Evolutionary conservation across 495 filamentous ascomycete species (phyloP), one percentile per base, ranked within the genome.

Genomic region (Aspergillus nanangensis): DNA sequence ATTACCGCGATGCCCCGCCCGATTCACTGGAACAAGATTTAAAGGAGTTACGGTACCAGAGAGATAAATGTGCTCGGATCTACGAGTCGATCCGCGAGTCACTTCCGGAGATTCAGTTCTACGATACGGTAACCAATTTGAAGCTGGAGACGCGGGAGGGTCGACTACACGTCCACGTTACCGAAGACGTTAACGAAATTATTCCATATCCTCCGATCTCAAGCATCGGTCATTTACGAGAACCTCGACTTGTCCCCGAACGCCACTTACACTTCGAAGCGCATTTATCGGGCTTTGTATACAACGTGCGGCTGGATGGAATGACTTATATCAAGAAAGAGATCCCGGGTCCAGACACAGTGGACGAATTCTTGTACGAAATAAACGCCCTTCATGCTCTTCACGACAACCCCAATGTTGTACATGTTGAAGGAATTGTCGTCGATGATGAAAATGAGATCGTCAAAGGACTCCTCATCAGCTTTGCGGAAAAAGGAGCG

Each of bases 351-450:
- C 94, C 93, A 0, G 92, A 98, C 62, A 93, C 87, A 0, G 83
- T 97, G 21, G 93, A 98, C 50, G 93, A 98, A 59, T 98, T 98
- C 57, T 74, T 97, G 10, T 98, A 98, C 67, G 93, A 98, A 63
- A 87, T 97, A 55, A 97, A 97, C 66, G 93, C 94, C 9, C 79
- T 98, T 15, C 83, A 87, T 56, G 81, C 82, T 11, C 71, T 97
- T n/a, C 70, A 74, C 27, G 81, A 72, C 41, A 84, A 86, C 1
- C 68, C 79, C 9, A 86, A 84, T 58, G 88, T 98, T 36, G 93
- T 97, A 40, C 78, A 83, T 32, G 91, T 97, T 58, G 83, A 89
- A 45, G 93, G 88, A 18, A 80, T 96, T 23, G 86, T 98, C 21
- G 82, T 96, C 13, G 90, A 95, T 62, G 88, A 95, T 35, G 68